A percentile compares a stretch with the other conserved stretches of the same genome.
Evolutionary conservation across 1,139 yeast species (phyloP).

Genomic region (Scheffersomyces titani): DNA sequence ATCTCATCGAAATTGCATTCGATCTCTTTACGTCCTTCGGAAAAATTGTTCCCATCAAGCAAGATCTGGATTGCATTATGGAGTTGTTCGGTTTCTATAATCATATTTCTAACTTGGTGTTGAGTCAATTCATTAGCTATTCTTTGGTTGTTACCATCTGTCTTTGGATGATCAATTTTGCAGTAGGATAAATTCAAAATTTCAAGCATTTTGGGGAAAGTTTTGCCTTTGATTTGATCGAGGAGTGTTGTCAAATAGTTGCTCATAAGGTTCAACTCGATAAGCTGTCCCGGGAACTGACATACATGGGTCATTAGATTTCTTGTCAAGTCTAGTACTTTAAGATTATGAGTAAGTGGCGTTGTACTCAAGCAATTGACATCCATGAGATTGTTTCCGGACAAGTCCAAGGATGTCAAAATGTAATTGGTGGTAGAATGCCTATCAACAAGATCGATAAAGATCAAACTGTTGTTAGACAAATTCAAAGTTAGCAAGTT

Average conservation of each 20-base stretch:
- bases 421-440: background rate
- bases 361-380: slow-evolving; percentile 4
- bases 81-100: background rate
- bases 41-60: background rate
- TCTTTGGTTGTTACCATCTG: background rate
- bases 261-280: slow-evolving; percentile 19
- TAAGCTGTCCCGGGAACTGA: slow-evolving; percentile 14
- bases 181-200: slow-evolving; percentile 20
- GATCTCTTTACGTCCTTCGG: background rate
- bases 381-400: slow-evolving; percentile 21
- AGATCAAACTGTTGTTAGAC: slow-evolving; percentile 23
- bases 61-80: background rate
- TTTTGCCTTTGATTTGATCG: slow-evolving; percentile 6
- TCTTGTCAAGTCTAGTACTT: slow-evolving; percentile 21
- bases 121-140: background rate
- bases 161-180: slow-evolving; percentile 2
- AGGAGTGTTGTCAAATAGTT: slow-evolving; percentile 16
- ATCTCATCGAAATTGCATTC: background rate
- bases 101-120: background rate
- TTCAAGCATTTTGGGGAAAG: slow-evolving; percentile 14
- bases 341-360: slow-evolving; percentile 13
- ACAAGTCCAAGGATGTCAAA: slow-evolving; percentile 12
- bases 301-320: slow-evolving; percentile 19
- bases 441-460: slow-evolving; percentile 2
- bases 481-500: slow-evolving; percentile 20